Evolutionary conservation across 129 eudicot species (phyloP), one percentile per base, ranked within the genome.

Genomic region (Flaveria brownii): DNA sequence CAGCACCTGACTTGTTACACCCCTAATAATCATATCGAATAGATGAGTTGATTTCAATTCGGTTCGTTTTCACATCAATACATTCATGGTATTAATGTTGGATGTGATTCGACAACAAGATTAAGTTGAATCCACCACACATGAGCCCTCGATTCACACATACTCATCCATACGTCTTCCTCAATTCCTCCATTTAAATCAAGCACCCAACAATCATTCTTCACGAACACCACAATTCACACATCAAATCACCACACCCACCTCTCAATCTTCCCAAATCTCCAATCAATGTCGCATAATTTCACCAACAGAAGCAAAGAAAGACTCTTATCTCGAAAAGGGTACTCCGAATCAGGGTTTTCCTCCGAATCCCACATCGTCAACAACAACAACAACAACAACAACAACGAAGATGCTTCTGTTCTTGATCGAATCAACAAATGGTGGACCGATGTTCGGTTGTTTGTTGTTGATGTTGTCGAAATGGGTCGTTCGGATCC

Each of bases 401-500:
- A 5, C 22, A 33, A 25, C 66, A 41, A 41, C 10, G 78, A 65
- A 3, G 23, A 73, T 17, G 33, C 41, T 17, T 63, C 77, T 2
- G n/a, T 77, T 36, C 62, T 57, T 62, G 87, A 78, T 65, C 85
- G 71, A 63, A 2, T 87, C 62, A 59, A 73, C 9, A 52, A 71
- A 45, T 72, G 78, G 45, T 89, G 87, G 73, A 61, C 10, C 5
- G 69, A 77, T 76, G 36, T 88, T 63, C 39, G 68, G 57, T 74
- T 80, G 26, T 72, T 73, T 50, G 45, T 82, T 3, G 26, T 69
- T 45, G 86, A 77, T 25, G 86, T 88, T 13, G 78, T 57, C 23
- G 78, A 89, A 55, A 91, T 95, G 96, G 99, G 99, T 20, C 82
- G 87, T 16, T 77, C 91, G 2, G 99, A 95, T 81, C 94, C 89